A percentile compares a stretch with the other conserved stretches of the same genome.
Evolutionary conservation across 2,329 filamentous ascomycete species (phyloP).

Genomic region (Seiridium unicorne): DNA sequence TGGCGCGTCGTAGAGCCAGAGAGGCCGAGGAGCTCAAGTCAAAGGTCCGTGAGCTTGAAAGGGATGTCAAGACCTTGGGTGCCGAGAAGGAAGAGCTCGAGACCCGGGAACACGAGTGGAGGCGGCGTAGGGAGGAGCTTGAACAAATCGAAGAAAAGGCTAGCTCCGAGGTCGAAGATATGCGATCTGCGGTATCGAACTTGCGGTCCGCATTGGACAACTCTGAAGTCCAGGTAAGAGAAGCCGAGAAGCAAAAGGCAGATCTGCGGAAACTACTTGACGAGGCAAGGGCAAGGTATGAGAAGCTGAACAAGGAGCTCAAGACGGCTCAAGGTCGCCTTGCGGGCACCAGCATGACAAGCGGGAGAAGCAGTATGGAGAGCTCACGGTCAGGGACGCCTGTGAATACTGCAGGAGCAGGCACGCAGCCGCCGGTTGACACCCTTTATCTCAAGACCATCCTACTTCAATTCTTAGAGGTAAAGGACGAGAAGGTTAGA

Average conservation of each 20-base stretch:
- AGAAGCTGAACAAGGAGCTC: constrained; percentile 72
- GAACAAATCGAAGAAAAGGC: constrained; percentile 70
- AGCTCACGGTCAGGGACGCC: constrained; percentile 44
- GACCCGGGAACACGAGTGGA: constrained; percentile 71
- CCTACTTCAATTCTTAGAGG: constrained; percentile 76
- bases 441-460: constrained; percentile 77
- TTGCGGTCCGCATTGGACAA: constrained; percentile 81
- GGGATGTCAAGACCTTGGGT: constrained; percentile 66
- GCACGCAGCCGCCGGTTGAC: constrained; percentile 33
- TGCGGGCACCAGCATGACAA: constrained; percentile 17
- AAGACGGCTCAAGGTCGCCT: constrained; percentile 51
- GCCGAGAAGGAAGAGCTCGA: constrained; percentile 79
- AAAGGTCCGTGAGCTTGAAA: constrained; percentile 78
- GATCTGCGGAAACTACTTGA: constrained; percentile 77
- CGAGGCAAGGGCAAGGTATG: constrained; percentile 72
- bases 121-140: constrained; percentile 70
- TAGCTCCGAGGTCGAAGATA: constrained; percentile 70
- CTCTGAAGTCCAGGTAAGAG: constrained; percentile 78
- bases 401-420: constrained; percentile 15
- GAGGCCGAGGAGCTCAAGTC: constrained; percentile 85
- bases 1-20: constrained; percentile 71
- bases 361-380: constrained; percentile 42
- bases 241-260: constrained; percentile 78
- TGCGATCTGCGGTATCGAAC: constrained; percentile 73
- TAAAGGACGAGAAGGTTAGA: constrained; percentile 74